Conservation (phyloP, 73 alveolate genomes). For the Urostyla sp. region DNA sequence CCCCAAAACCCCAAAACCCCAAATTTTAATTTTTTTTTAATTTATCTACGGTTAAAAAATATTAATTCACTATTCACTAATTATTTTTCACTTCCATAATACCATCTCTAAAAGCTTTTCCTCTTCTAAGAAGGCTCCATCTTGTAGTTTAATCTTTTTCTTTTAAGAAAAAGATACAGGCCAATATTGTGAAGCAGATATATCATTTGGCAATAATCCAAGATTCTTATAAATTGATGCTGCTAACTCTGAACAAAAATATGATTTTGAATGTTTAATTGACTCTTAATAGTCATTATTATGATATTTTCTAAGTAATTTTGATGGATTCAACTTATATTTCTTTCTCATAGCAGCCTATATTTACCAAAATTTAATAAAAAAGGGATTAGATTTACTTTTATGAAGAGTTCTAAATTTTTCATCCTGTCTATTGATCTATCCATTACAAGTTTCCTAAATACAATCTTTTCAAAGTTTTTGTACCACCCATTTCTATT, state of each 20-base stretch:
- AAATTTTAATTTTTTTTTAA: too few species aligned
- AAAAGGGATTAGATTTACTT: too few species aligned
- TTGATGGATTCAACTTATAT: conserved; percentile 61
- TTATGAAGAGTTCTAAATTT: conserved; percentile 62
- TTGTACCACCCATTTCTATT: conserved; percentile 78
- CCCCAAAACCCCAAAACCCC: too few species aligned
- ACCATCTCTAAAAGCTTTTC: conserved; percentile 24
- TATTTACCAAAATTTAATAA: conserved; percentile 13
- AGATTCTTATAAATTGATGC: conserved; percentile 73
- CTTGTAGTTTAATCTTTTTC: not conserved
- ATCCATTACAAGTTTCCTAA: conserved; percentile 57
- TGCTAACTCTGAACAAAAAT: conserved; percentile 79
- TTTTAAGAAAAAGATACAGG: conserved; percentile 66
- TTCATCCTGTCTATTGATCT: conserved; percentile 59
- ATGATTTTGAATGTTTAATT: conserved; percentile 58
- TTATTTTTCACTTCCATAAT: too few species aligned
- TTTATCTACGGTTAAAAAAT: too few species aligned
- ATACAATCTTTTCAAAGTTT: conserved; percentile 72
- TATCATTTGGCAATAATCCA: conserved; percentile 71
- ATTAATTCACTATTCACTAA: too few species aligned
- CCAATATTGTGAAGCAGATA: conserved; percentile 75
- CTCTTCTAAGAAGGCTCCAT: conserved; percentile 26
- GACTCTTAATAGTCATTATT: conserved; percentile 55
- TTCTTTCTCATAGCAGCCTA: conserved; percentile 66
- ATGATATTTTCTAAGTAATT: conserved; percentile 47